Base-by-base conservation (phyloP, 139 green algal species). In the Tetradesmus lagerheimii region DNA sequence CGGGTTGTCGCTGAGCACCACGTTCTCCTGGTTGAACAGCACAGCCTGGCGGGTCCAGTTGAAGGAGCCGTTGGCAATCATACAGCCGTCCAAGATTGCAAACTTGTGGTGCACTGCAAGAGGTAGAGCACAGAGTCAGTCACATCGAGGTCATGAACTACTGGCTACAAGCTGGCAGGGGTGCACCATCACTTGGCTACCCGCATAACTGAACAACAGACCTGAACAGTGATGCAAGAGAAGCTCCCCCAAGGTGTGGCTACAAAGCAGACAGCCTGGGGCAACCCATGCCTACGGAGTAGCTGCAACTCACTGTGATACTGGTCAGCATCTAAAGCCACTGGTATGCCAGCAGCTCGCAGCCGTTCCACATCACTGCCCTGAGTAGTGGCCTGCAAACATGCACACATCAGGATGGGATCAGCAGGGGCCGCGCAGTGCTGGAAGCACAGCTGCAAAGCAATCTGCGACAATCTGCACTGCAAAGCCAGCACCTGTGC, bases 71-170 rank as follows among this genome's bases (percentile, higher is more conserved):
- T 93, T 96, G 18, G 94, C 14, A 0, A 96, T 76, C 50, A 92
- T 89, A 31, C 77, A 57, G 31, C 88, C 78, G 85, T 96, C 93
- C 34, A 96, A 37, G 15, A 96, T 89, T 8, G 78, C 83, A 62
- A 95, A 95, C 89, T 96, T 96, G 93, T 96, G 94, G 91, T 96
- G 94, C 94, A 94, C 57, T 71, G 57, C 57, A 71, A n/a, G 25
- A 23, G 4, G 25, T 23, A 2, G 31, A 4, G 3, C 23, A n/a
- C 57, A 71, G n/a, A n/a, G 57, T 6, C 57, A 71, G 57, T n/a
- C 23, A n/a, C 23, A 9, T 71, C 20, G 1, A 18, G 57, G 3
- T 1, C 20, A 31, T 64, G 50, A 4, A 8, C 57, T 31, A 1
- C 57, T n/a, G 2, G 57, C 57, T 31, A 27, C 11, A 71, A 71